These are phyloP conservation scores for Adansonia gregorii DNA, from an alignment of 441 rosid species.

Conservation along the genomic window DNA sequence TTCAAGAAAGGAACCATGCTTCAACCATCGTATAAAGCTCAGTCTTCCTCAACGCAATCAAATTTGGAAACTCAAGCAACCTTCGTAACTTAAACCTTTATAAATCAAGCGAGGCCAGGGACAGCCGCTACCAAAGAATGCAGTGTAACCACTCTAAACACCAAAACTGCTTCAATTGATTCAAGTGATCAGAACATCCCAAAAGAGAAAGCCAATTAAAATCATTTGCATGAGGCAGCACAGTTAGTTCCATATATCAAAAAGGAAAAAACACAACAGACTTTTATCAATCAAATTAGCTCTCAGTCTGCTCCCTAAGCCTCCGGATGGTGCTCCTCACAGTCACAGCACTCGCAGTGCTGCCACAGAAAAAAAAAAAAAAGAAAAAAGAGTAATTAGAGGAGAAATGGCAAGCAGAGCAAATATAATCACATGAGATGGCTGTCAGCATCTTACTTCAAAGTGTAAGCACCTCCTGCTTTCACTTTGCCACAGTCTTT, in stretches of 20 bases:
- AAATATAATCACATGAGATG: neutral
- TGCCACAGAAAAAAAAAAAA: neutral
- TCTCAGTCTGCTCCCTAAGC: slow-evolving; percentile 4
- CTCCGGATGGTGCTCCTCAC: neutral
- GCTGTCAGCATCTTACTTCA: slow-evolving; percentile 51
- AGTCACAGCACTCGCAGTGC: neutral
- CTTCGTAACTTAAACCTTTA: no score
- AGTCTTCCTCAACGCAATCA: no score
- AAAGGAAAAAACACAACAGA: neutral
- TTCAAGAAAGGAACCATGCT: no score
- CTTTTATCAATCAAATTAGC: neutral
- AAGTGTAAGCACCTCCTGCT: slow-evolving; percentile 87
- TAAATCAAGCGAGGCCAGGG: no score
- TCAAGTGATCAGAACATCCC: neutral
- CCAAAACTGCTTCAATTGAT: slow-evolving; percentile 8
- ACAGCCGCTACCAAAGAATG: neutral
- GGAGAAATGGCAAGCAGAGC: neutral
- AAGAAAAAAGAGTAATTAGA: neutral
- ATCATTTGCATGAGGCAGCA: slow-evolving; percentile 3
- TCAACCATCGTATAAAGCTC: no score
- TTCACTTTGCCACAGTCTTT: slow-evolving; percentile 86
- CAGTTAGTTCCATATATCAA: slow-evolving; percentile 1
- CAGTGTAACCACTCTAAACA: neutral
- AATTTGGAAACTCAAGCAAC: no score
- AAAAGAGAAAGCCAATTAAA: neutral